Evolutionary conservation across 495 filamentous ascomycete genomes (phyloP), one percentile per base, ranked within the genome.

Genomic region (Sordaria brevicollis): DNA sequence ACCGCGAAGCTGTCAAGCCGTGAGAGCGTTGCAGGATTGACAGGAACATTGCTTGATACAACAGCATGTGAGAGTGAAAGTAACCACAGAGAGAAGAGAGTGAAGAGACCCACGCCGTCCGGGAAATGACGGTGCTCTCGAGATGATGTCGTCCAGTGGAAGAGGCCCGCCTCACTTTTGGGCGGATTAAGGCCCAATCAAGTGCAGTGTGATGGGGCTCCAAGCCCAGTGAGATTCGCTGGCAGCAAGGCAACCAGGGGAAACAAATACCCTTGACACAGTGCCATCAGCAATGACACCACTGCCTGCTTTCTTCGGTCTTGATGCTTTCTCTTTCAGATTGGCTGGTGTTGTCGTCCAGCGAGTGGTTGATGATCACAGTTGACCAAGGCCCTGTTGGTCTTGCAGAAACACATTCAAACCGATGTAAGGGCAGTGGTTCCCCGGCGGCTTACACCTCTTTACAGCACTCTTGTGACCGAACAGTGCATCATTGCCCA

Each of bases 101-200:
- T 7, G 1, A 13, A 70, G 71, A 33, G 69, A 68, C 43, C 66
- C 36, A 69, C 54, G 71, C 29, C 72, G 72, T 67, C 69, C 65
- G 66, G 37, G 31, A 71, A 36, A 49, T 34, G 49, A 25, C 66
- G 57, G 70, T 65, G 67, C 69, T 13, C 19, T 37, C 37, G 68
- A 41, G 39, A 35, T 35, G 49, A 69, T 37, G 35, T 69, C 35
- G 35, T 62, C 73, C 73, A 74, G 68, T 74, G 71, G 67, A 72
- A 34, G 37, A 37, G 25, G 13, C 25, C 67, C 73, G 73, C 73
- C 73, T 74, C 71, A 71, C 71, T 74, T 74, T 74, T 72, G 29
- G 17, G 31, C 13, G 35, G 36, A 25, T 34, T n/a, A 29, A 11
- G 34, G 36, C 65, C 72, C 72, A 74, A 74, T 74, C 70, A 72